Evolutionary conservation across 2,329 filamentous ascomycete genomes (phyloP).

Genomic region (Penicillium hordei): DNA sequence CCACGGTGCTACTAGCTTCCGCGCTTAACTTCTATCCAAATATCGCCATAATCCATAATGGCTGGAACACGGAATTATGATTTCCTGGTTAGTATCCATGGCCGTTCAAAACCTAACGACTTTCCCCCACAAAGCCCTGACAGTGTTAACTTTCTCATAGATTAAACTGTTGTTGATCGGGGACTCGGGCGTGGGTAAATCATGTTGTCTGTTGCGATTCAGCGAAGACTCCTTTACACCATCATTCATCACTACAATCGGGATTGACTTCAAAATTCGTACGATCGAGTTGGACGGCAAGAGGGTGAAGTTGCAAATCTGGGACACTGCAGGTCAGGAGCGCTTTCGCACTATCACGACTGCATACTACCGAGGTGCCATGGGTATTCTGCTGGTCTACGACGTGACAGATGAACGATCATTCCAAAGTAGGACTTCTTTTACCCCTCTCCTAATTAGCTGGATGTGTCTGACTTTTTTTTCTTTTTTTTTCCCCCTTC

Average conservation of each 20-base stretch:
- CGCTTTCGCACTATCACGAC: conserved; percentile 98
- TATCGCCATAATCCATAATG: conserved; percentile 56
- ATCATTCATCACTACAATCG: conserved; percentile 98
- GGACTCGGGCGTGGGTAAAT: conserved; percentile 95
- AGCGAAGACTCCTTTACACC: conserved; percentile 97
- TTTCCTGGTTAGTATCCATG: conserved; percentile 72
- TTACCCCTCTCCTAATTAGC: background rate
- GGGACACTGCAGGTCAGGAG: conserved; percentile 98
- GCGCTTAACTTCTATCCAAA: conserved; percentile 7
- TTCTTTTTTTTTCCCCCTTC: background rate
- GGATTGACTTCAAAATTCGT: conserved; percentile 99
- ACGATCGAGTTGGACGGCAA: conserved; percentile 99
- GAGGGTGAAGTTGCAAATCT: conserved; percentile 98
- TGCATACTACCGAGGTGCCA: conserved; percentile 96
- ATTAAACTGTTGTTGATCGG: conserved; percentile 97
- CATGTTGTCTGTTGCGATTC: conserved; percentile 93
- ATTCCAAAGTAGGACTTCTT: conserved; percentile 76
- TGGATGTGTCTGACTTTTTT: background rate
- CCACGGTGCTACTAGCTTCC: conserved; percentile 1
- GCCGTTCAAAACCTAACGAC: background rate
- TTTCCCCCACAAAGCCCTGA: background rate
- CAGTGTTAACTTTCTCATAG: conserved; percentile 48
- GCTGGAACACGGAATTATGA: conserved; percentile 98
- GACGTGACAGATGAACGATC: conserved; percentile 96
- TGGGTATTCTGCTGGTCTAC: conserved; percentile 97